Base-by-base conservation (phyloP, 768 basidiomycete genomes). In the Boletus barrowsii region DNA sequence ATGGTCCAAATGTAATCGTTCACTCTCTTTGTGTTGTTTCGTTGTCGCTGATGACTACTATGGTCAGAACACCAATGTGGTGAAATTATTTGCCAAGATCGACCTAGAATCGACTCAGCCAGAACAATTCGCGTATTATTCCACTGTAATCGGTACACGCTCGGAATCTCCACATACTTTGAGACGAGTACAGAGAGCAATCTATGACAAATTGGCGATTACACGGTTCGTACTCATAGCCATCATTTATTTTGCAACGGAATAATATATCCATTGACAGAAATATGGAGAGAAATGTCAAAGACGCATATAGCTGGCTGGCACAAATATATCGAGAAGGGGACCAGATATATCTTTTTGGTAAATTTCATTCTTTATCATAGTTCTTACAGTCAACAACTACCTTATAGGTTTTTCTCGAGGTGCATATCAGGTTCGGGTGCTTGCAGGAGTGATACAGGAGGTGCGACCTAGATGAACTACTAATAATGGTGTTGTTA, bases 341-440 rank as follows among this genome's bases (percentile, higher is more conserved):
- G 3, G 73, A 74, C 43, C 61, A 58, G 3, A 72, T 74, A 51
- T 74, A 62, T 48, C 60, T 74, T 15, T 73, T 74, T 43, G 73
- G 73, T 71, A 37, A 1, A 47, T 35, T 30, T 11, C 3, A 37
- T 47, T 32, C 11, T 15, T 47, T 1, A 6, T 20, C 7, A 5
- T 9, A 3, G 0, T 14, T 18, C 26, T 43, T 1, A 37, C 9
- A 14, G 26, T 10, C 46, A 8, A 46, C 29, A 2, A 20, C 47
- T 2, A 0, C 5, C 11, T 10, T 26, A 1, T 20, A 72, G 71
- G 71, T 29, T 79, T 79, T 54, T 77, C 76, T 32, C 69, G 78
- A 26, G 77, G 78, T 24, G 73, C 75, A 32, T 75, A 75, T 54
- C 70, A 74, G 49, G 74, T 73, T 0, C 68, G 77, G 7, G 72